Base-by-base conservation (phyloP, 257 asterid genomes). In the Gentiana macrophylla region DNA sequence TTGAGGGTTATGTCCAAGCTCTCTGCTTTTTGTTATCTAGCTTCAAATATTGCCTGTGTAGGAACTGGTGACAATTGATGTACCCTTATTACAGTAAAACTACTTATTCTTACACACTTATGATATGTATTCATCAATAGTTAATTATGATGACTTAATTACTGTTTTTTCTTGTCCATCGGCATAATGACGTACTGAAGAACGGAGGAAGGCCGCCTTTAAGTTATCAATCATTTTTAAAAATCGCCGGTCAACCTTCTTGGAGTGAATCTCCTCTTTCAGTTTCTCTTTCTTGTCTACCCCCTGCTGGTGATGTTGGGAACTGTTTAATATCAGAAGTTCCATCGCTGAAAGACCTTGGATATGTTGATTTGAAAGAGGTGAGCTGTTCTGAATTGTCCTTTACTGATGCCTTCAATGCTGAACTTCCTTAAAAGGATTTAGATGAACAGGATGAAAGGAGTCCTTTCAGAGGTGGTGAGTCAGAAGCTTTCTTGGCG, bases 401-500 rank as follows among this genome's bases (percentile, higher is more conserved):
- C n/a, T 37, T 6, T 12, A 37, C 32, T 24, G 60, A 47, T 41
- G 49, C 54, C 50, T 53, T 56, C 15, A 5, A 33, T 15, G 52
- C 50, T 43, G 52, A 43, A 63, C 37, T 46, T 59, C 12, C 48
- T 57, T 32, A 61, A 59, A 71, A 47, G 12, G 46, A 51, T 60
- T 38, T 35, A 56, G 8, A 53, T 60, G 62, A 52, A 63, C 77
- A 91, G 98, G 94, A 72, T 35, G 86, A 76, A 32, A 62, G 66
- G 70, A 76, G 90, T 55, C 96, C 90, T 50, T 87, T 87, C 75
- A 78, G 44, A 79, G 98, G 98, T 48, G 96, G 98, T 64, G 98
- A 87, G 79, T 74, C 94, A 35, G 98, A 91, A 80, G 98, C 95
- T 61, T 69, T 91, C 52, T 52, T 75, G 70, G 78, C 84, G 96